These are phyloP conservation scores for Dactylonectria macrodidyma DNA, from an alignment of 2,329 filamentous ascomycete species.

Conservation along the genomic window DNA sequence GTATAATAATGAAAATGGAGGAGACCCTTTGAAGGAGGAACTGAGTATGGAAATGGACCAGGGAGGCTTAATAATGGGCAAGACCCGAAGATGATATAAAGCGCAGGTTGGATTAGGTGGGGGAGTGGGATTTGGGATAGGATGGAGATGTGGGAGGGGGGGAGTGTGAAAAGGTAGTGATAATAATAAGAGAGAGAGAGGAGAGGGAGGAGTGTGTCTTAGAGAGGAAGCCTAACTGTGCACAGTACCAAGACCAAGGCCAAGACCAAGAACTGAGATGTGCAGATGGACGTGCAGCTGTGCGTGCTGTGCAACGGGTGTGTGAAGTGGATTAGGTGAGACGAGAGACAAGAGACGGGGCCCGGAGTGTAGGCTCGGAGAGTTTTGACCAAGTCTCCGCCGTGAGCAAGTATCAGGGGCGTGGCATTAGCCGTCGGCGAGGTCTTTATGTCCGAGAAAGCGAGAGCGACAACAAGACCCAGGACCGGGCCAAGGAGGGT, in stretches of 20 bases:
- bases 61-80: conserved; percentile 48
- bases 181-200: not conserved
- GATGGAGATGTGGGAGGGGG: conserved; percentile 10
- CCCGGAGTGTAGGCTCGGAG: conserved; percentile 42
- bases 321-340: conserved; percentile 47
- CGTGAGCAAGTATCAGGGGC: conserved; percentile 28
- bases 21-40: conserved; percentile 17
- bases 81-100: conserved; percentile 38
- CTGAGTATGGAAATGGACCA: conserved; percentile 32
- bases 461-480: conserved; percentile 38
- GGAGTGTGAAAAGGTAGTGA: not conserved
- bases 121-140: conserved; percentile 21
- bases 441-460: conserved; percentile 60
- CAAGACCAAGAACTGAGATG: not conserved
- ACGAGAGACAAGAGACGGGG: conserved; percentile 8
- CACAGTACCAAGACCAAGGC: not conserved
- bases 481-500: conserved; percentile 35
- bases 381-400: conserved; percentile 43
- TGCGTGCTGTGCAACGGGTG: conserved; percentile 35
- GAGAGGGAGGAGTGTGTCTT: conserved; percentile 6
- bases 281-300: not conserved
- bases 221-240: not conserved
- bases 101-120: conserved; percentile 33
- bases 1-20: conserved; percentile 38
- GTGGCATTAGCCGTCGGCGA: conserved; percentile 51